Evolutionary conservation across 202 grass and related monocot species (phyloP), one percentile per base, ranked within the genome.

Genomic region (Saccharum hybrid): DNA sequence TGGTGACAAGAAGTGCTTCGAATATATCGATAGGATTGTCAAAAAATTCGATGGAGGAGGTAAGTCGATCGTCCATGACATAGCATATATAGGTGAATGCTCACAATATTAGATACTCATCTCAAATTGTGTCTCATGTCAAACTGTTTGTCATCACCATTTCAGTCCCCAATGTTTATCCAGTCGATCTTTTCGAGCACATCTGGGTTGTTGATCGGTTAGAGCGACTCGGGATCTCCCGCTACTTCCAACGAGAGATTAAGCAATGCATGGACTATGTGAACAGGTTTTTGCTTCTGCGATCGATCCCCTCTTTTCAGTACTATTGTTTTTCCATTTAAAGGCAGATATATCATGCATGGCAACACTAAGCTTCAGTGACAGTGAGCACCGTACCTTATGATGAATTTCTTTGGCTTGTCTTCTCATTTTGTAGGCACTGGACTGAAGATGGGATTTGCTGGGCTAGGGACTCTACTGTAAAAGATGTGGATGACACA

Each of bases 161-260:
- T 79, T 83, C 78, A 99, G 96, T 90, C 38, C 91, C 96, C 49
- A 96, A 94, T 68, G 96, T 96, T 42, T 92, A 96, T 68, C 96
- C 96, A 0, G 93, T 99, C 0, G 96, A 99, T 80, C 89, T 99
- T 18, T 99, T 99, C 54, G 96, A 99, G 91, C 89, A 74, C 65
- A 72, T 99, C 3, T 99, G 96, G 96, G 75, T 12, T 1, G 83
- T 96, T 6, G 96, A 99, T 78, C 90, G 96, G 14, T 46, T 99
- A 74, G 86, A 95, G 21, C 86, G 96, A 7, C 96, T 99, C 3
- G 96, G 96, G 19, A 89, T 99, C 37, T 87, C 91, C 2, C 91
- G 86, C 8, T 90, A 96, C 51, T 99, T 99, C 73, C 56, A 86
- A 68, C 45, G 18, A 43, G 96, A 99, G 88, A 99, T 99, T 54